phyloP scores from a whole-genome alignment of 352 stramenopile genomes.

The Phytophthora rubi region DNA sequence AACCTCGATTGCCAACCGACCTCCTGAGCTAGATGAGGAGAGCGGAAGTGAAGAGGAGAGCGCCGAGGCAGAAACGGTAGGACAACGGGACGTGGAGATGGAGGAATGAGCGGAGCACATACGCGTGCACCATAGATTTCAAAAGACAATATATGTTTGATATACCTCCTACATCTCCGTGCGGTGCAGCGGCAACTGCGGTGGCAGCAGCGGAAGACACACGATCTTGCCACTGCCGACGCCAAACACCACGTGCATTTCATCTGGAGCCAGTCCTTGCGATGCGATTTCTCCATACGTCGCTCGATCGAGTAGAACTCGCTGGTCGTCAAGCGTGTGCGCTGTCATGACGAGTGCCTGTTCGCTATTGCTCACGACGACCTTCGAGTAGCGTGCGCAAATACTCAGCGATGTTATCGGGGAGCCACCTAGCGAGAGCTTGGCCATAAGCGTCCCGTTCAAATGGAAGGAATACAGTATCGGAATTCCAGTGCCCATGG shows the following conservation, averaged over 20 bases:
- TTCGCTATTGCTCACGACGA: constrained; percentile 70
- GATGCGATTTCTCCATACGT: constrained; percentile 56
- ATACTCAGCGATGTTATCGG: constrained; percentile 65
- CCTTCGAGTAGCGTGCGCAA: constrained; percentile 67
- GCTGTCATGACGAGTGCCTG: constrained; percentile 52
- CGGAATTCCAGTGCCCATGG: constrained; percentile 55
- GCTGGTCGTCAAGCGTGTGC: constrained; percentile 54
- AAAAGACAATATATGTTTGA: constrained; percentile 50
- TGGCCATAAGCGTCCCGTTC: constrained; percentile 68
- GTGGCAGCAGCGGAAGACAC: constrained; percentile 53
- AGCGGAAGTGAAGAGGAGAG: constrained; percentile 49
- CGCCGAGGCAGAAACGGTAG: constrained; percentile 36
- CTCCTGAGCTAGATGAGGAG: constrained; percentile 62
- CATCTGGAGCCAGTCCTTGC: constrained; percentile 74
- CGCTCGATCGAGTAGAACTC: constrained; percentile 59
- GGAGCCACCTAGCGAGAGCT: constrained; percentile 34
- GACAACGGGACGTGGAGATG: constrained; percentile 84
- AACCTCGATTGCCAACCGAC: constrained; percentile 61
- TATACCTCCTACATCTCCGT: constrained; percentile 41
- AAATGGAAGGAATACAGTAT: constrained; percentile 79
- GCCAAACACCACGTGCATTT: constrained; percentile 78
- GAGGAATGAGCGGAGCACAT: constrained; percentile 60
- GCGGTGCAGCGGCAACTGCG: constrained; percentile 9
- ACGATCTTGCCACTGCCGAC: constrained; percentile 61
- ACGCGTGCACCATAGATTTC: constrained; percentile 53